Base-by-base conservation (phyloP, 2,329 filamentous ascomycete species). In the Colletotrichum euphorbiae region DNA sequence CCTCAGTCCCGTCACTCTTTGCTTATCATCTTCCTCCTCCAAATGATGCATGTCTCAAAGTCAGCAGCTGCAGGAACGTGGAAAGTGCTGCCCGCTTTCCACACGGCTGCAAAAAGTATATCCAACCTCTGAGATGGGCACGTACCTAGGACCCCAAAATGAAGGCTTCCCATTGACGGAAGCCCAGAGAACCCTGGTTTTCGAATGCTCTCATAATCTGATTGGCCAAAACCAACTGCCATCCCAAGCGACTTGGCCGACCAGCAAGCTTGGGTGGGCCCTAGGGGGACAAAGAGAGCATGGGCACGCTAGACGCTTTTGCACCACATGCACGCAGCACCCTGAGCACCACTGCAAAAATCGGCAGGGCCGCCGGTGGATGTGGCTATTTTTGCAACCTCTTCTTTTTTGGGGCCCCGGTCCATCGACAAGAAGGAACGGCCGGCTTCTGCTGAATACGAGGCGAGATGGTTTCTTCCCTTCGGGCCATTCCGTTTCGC, bases 301-400 rank as follows among this genome's bases (percentile, higher is more conserved):
- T 13, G 28, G 28, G 28, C 24, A 3, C 4, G 24, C 24, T 5
- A 24, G 24, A 24, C 24, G 24, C 24, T 24, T 24, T 24, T 24
- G 28, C 28, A 8, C 28, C 28, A 7, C 28, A n/a, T n/a, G n/a
- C n/a, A n/a, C n/a, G n/a, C n/a, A n/a, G n/a, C n/a, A n/a, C n/a
- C n/a, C n/a, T n/a, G 7, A 1, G 28, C 56, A 57, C 48, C 21
- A 51, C 21, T 51, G 48, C 21, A 15, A 24, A 54, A 31, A 58
- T 59, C 60, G 61, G 65, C 65, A 59, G 45, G 61, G 31, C 65
- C 65, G 65, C 57, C 57, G 45, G 59, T 68, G 61, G 66, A 61
- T 68, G 66, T 68, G 61, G 33, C 66, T 68, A 68, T 68, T 68
- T 68, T 68, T 68, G 66, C 54, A 56, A 24, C 51, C 33, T 17